These are phyloP conservation scores for Syzygium grande DNA, from an alignment of 345 rosid genomes.

Conservation along the genomic window DNA sequence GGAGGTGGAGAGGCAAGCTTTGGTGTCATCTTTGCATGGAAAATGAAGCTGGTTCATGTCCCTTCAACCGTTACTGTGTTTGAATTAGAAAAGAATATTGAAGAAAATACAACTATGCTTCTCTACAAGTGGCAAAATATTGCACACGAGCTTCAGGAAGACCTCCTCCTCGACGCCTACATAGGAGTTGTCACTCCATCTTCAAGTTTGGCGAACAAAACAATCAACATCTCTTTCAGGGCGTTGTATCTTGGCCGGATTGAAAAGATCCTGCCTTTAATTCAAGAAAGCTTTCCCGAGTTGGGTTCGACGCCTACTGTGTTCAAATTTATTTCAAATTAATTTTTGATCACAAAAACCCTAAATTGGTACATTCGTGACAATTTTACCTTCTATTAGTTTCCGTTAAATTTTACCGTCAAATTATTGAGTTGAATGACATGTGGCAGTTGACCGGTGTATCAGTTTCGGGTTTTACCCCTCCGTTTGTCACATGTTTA, in stretches of 20 bases:
- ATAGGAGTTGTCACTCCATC: conserved; percentile 29
- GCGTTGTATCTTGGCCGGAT: conserved; percentile 34
- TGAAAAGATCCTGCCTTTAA: conserved; percentile 13
- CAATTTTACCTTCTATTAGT: too few species aligned
- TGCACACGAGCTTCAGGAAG: conserved; percentile 36
- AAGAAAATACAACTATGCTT: conserved; percentile 33
- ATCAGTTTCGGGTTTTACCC: too few species aligned
- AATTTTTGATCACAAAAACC: too few species aligned
- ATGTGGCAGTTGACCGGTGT: too few species aligned
- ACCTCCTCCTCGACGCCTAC: conserved; percentile 26
- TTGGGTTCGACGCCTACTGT: conserved; percentile 39
- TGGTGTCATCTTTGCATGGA: conserved; percentile 53
- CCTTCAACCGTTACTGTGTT: conserved; percentile 55
- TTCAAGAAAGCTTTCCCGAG: conserved; percentile 46
- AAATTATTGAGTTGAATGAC: too few species aligned
- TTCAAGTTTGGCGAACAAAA: conserved; percentile 14
- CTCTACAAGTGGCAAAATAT: conserved; percentile 46
- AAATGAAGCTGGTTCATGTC: conserved; percentile 53
- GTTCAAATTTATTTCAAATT: too few species aligned
- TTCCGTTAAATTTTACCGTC: too few species aligned
- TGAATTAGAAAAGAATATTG: conserved; percentile 34
- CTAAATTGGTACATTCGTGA: too few species aligned
- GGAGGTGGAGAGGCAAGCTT: conserved; percentile 77
- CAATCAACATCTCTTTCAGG: conserved; percentile 10
- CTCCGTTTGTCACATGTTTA: too few species aligned